Conservation (phyloP, 176 grass and related monocot species). For the Neostapfia colusana region DNA sequence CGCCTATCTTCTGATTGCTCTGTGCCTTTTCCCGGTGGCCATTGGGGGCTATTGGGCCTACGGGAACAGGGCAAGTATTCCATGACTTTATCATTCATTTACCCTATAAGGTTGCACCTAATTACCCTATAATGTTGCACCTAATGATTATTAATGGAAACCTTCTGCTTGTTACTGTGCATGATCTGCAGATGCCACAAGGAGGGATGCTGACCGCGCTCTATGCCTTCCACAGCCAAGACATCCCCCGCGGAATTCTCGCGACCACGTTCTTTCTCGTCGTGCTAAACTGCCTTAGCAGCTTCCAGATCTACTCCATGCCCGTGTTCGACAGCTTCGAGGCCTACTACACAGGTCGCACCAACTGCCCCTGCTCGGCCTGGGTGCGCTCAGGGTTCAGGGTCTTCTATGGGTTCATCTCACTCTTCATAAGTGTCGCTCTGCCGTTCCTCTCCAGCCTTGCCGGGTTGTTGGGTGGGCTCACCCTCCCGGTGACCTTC, state of each 20-base stretch:
- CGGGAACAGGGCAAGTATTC: constrained; percentile 81
- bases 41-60: constrained; percentile 96
- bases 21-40: constrained; percentile 91
- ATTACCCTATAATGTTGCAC: background rate
- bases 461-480: constrained; percentile 71
- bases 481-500: constrained; percentile 87
- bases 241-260: constrained; percentile 63
- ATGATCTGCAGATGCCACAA: constrained; percentile 62
- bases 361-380: constrained; percentile 81
- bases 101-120: constrained; percentile 12
- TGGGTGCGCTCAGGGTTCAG: constrained; percentile 89
- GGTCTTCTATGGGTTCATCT: constrained; percentile 86
- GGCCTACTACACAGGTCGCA: constrained; percentile 82
- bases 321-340: constrained; percentile 94
- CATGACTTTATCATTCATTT: constrained; percentile 9
- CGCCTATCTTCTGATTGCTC: constrained; percentile 78
- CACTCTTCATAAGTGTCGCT: constrained; percentile 82
- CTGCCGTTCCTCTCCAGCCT: constrained; percentile 93
- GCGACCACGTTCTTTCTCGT: constrained; percentile 81
- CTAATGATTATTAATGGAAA: constrained; percentile 30
- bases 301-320: constrained; percentile 99
- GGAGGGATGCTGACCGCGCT: constrained; percentile 85
- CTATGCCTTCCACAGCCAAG: constrained; percentile 82
- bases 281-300: constrained; percentile 95
- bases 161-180: constrained; percentile 27